phyloP scores from a whole-genome alignment of 768 basidiomycete species.

The Favolaschia claudopus region DNA sequence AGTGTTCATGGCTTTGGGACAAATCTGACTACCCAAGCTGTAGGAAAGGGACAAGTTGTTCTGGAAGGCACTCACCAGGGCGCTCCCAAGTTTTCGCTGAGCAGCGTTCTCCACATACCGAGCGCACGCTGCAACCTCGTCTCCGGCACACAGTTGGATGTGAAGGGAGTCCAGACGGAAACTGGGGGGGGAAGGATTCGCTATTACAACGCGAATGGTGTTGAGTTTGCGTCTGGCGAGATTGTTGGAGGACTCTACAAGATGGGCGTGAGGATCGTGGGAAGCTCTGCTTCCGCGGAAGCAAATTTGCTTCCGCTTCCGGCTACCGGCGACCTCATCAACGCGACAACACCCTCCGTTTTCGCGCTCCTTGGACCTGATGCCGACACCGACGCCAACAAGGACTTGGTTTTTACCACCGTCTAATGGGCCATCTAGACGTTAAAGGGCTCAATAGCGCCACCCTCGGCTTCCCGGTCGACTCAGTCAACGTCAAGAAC shows the following conservation, averaged over 20 bases:
- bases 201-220: neutral
- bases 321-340: conserved; percentile 10
- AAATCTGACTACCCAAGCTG: neutral
- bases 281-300: neutral
- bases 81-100: conserved; percentile 2
- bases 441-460: conserved; percentile 28
- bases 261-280: conserved; percentile 11
- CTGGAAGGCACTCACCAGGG: neutral
- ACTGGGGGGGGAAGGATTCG: conserved; percentile 16
- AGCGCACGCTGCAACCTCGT: conserved; percentile 19
- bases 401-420: conserved; percentile 16
- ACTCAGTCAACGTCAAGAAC: conserved; percentile 13
- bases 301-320: too few relatives aligned
- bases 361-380: conserved; percentile 10
- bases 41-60: conserved; percentile 1
- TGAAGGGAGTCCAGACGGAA: conserved; percentile 10
- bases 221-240: conserved; percentile 3
- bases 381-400: neutral
- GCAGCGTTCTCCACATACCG: conserved; percentile 17
- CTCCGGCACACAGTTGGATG: conserved; percentile 18
- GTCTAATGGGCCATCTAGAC: conserved; percentile 28
- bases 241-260: conserved; percentile 12
- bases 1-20: neutral
- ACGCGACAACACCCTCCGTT: conserved; percentile 9
- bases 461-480: conserved; percentile 16